A percentile compares a stretch with the other conserved stretches of the same genome.
phyloP scores from a whole-genome alignment of 768 basidiomycete species.

The Fomitopsis pulvina region DNA sequence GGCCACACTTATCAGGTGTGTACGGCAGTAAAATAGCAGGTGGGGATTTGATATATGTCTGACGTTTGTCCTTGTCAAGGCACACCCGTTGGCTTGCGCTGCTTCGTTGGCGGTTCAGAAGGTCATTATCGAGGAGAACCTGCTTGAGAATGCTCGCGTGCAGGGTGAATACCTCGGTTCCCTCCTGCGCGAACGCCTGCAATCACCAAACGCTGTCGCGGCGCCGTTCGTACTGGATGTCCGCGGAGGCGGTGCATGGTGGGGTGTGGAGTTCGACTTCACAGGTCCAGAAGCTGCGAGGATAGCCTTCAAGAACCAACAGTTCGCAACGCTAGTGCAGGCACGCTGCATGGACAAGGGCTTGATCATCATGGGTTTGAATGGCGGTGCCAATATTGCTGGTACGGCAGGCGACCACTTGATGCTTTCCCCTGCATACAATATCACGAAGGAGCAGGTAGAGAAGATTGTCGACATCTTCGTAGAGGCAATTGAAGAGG shows the following conservation, averaged over 20 bases:
- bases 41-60: neutral
- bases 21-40: too few species aligned
- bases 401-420: conserved; percentile 69
- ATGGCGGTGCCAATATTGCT: conserved; percentile 60
- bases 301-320: conserved; percentile 43
- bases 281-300: conserved; percentile 32
- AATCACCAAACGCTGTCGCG: conserved; percentile 46
- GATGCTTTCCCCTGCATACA: conserved; percentile 78
- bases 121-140: conserved; percentile 60
- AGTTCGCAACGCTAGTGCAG: conserved; percentile 67
- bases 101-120: conserved; percentile 79
- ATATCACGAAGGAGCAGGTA: conserved; percentile 62
- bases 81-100: conserved; percentile 69
- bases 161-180: conserved; percentile 54
- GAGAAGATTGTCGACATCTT: conserved; percentile 61
- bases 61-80: conserved; percentile 29
- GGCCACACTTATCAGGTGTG: conserved; percentile 80
- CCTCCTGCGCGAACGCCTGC: conserved; percentile 49
- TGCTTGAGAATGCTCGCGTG: conserved; percentile 56
- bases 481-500: conserved; percentile 60
- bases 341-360: conserved; percentile 61
- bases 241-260: conserved; percentile 80
- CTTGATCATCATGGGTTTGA: conserved; percentile 68
- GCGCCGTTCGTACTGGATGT: conserved; percentile 72
- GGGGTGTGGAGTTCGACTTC: conserved; percentile 80